A percentile compares a stretch with the other conserved stretches of the same genome.
Evolutionary conservation across 192 early-diverging fungal genomes (phyloP).

Genomic region (Podila minutissima): DNA sequence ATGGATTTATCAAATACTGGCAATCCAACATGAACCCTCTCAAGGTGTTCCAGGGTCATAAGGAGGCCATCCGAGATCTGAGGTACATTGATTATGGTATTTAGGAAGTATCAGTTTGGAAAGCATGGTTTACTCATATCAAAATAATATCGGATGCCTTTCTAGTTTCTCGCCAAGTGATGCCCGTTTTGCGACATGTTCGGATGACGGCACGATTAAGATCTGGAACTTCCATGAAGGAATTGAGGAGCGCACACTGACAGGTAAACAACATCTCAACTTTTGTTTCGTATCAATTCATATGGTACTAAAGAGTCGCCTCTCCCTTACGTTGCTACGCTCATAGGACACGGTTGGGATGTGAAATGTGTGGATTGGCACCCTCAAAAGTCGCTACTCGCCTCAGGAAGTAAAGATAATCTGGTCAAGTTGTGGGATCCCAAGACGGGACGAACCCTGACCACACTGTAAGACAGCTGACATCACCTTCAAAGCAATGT

Average conservation of each 20-base stretch:
- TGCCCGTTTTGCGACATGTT: constrained; percentile 93
- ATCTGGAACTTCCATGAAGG: constrained; percentile 95
- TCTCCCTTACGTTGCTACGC: not conserved
- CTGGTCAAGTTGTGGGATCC: constrained; percentile 99
- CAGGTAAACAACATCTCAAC: constrained; percentile 35
- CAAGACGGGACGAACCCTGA: constrained; percentile 83
- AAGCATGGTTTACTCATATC: not conserved
- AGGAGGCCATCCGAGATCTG: constrained; percentile 89
- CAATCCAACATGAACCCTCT: constrained; percentile 95
- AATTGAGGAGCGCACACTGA: constrained; percentile 80
- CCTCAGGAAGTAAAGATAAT: constrained; percentile 96
- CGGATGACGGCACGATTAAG: constrained; percentile 95
- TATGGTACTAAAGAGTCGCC: not conserved
- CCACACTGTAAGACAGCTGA: constrained; percentile 73
- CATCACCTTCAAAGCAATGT: not conserved
- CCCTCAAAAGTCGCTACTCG: constrained; percentile 90
- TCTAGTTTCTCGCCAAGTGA: constrained; percentile 91
- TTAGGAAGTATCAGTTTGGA: no score
- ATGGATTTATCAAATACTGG: constrained; percentile 97
- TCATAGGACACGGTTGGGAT: constrained; percentile 92
- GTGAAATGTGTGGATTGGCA: constrained; percentile 99
- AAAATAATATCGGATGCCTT: not conserved
- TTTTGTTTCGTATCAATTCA: not conserved
- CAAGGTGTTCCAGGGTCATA: constrained; percentile 88
- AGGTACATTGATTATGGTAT: constrained; percentile 51